phyloP scores from a whole-genome alignment of 2,329 filamentous ascomycete species.

The Ascosphaera pollenicola region DNA sequence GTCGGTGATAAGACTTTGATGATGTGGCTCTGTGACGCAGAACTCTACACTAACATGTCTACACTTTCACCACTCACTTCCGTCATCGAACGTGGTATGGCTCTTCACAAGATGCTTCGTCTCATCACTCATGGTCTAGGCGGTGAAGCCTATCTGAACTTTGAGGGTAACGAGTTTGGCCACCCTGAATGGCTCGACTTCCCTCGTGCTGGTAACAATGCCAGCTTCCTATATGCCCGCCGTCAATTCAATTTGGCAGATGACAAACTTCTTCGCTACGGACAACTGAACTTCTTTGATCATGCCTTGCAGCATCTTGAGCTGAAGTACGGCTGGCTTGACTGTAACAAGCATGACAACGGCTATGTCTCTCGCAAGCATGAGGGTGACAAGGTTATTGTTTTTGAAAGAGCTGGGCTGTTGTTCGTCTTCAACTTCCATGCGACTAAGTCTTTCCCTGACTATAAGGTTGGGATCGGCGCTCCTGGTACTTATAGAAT shows the following conservation, averaged over 20 bases:
- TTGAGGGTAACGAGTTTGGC: constrained; percentile 96
- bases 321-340: constrained; percentile 77
- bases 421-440: constrained; percentile 97
- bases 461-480: constrained; percentile 83
- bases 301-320: constrained; percentile 74
- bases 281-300: constrained; percentile 86
- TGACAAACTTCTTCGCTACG: constrained; percentile 65
- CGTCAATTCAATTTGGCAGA: constrained; percentile 86
- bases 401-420: constrained; percentile 78
- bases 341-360: constrained; percentile 37
- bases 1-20: constrained; percentile 93
- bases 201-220: constrained; percentile 75
- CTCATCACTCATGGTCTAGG: constrained; percentile 78
- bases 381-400: constrained; percentile 79
- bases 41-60: constrained; percentile 98
- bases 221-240: constrained; percentile 85
- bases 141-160: constrained; percentile 94
- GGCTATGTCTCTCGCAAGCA: constrained; percentile 90
- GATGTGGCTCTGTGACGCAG: constrained; percentile 94
- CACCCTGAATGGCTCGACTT: constrained; percentile 99
- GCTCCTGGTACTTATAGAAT: constrained; percentile 66
- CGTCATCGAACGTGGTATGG: constrained; percentile 73
- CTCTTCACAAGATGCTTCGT: constrained; percentile 93
- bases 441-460: constrained; percentile 59
- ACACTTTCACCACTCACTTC: constrained; percentile 60